These are phyloP conservation scores for Pseudogymnoascus sp. DNA, from an alignment of 2,329 filamentous ascomycete genomes.

Conservation along the genomic window DNA sequence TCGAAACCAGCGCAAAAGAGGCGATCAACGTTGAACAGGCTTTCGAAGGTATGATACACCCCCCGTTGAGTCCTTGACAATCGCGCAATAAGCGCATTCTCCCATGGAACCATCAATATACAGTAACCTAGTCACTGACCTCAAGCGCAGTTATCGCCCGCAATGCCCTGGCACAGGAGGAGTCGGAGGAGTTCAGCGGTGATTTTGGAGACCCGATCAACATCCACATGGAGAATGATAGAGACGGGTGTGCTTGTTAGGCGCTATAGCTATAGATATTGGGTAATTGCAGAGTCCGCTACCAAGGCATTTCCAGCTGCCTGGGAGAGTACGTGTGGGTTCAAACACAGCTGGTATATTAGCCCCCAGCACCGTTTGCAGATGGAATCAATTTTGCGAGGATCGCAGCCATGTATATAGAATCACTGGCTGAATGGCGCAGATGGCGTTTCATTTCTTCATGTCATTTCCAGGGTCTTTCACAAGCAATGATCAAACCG, in stretches of 20 bases:
- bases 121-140: neutral
- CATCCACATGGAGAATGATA: conserved; percentile 90
- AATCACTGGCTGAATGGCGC: conserved; percentile 6
- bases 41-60: conserved; percentile 46
- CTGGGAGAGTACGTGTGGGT: neutral
- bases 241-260: conserved; percentile 89
- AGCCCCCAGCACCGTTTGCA: conserved; percentile 8
- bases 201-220: conserved; percentile 98
- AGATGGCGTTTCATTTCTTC: conserved; percentile 6
- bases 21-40: conserved; percentile 94
- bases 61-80: neutral
- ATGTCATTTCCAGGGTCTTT: neutral
- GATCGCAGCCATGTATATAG: conserved; percentile 7
- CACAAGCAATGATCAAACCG: neutral
- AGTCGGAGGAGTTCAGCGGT: conserved; percentile 93
- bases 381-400: neutral
- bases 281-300: conserved; percentile 1
- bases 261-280: conserved; percentile 11
- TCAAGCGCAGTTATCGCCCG: conserved; percentile 70
- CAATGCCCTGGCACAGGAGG: conserved; percentile 91
- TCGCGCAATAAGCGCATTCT: conserved; percentile 13
- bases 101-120: neutral
- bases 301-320: neutral
- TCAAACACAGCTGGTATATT: conserved; percentile 12
- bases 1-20: conserved; percentile 98